Percentiles rank a stretch among this genome's conserved stretches.
Conservation (phyloP, 2,329 filamentous ascomycete species). For the Claviceps monticola region DNA sequence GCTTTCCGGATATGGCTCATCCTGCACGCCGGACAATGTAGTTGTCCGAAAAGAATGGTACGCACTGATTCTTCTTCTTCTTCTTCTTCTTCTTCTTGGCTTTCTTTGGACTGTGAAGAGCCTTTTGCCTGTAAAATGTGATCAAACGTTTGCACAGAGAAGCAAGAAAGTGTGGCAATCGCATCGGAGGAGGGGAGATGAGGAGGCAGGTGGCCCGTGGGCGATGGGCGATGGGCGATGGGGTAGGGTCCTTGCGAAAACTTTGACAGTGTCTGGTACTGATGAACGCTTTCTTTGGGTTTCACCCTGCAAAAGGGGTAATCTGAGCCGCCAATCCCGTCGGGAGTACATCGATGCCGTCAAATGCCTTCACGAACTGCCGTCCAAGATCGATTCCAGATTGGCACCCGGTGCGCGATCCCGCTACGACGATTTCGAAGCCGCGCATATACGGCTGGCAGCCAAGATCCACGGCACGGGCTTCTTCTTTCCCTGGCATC, state of each 20-base stretch:
- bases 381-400: not conserved
- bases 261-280: too few relatives aligned
- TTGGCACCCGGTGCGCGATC: conserved; percentile 2
- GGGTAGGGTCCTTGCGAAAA: too few relatives aligned
- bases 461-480: not conserved
- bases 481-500: conserved; percentile 21
- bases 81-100: not conserved
- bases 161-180: too few relatives aligned
- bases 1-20: not conserved
- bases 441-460: conserved; percentile 1
- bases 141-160: too few relatives aligned
- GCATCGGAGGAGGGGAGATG: too few relatives aligned
- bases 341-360: conserved; percentile 2
- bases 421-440: conserved; percentile 5
- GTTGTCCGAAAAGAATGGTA: not conserved
- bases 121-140: too few relatives aligned
- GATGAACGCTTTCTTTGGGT: too few relatives aligned
- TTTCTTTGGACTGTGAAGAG: too few relatives aligned
- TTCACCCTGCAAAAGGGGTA: not conserved
- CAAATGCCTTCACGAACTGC: conserved; percentile 6
- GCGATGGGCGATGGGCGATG: too few relatives aligned
- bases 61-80: not conserved
- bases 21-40: not conserved
- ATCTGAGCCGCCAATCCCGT: not conserved
- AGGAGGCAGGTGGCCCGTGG: too few relatives aligned